Evolutionary conservation across 2,329 filamentous ascomycete genomes (phyloP).

Genomic region (Pestalotiopsis sp.): DNA sequence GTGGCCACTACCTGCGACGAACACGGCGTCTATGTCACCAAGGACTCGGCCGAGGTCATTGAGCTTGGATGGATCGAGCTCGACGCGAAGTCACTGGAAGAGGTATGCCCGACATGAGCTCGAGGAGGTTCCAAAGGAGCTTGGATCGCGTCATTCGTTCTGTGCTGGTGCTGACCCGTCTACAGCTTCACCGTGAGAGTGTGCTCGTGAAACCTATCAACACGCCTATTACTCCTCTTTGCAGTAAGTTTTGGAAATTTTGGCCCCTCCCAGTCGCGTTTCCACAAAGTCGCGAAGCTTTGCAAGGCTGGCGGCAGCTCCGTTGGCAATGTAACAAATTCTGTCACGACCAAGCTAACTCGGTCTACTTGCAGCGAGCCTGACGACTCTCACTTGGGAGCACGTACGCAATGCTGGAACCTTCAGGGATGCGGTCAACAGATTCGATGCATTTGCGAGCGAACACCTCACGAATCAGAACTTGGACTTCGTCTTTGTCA

Average conservation of each 20-base stretch:
- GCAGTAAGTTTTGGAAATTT: conserved; percentile 73
- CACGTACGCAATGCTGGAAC: conserved; percentile 96
- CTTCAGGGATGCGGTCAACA: conserved; percentile 94
- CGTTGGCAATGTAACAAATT: neutral
- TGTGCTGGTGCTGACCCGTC: conserved; percentile 14
- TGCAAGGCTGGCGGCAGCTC: neutral
- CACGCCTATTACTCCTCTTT: conserved; percentile 96
- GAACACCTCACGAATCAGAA: conserved; percentile 91
- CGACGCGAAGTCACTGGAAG: conserved; percentile 86
- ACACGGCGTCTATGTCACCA: conserved; percentile 98
- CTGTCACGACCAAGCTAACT: conserved; percentile 14
- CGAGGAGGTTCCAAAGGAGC: neutral
- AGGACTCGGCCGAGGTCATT: conserved; percentile 98
- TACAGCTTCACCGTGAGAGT: conserved; percentile 87
- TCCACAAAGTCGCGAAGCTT: neutral
- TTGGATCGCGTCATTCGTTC: neutral
- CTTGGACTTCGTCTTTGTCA: conserved; percentile 97
- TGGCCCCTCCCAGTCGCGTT: conserved; percentile 6
- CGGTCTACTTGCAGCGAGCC: conserved; percentile 65
- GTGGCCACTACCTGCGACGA: conserved; percentile 99
- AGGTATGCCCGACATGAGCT: conserved; percentile 60
- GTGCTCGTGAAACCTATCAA: conserved; percentile 98
- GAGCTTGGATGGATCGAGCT: conserved; percentile 98
- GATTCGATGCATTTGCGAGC: conserved; percentile 89
- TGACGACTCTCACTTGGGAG: conserved; percentile 98